Evolutionary conservation across 1,284 basidiomycete genomes (phyloP).

Genomic region (Hortiboletus rubellus): DNA sequence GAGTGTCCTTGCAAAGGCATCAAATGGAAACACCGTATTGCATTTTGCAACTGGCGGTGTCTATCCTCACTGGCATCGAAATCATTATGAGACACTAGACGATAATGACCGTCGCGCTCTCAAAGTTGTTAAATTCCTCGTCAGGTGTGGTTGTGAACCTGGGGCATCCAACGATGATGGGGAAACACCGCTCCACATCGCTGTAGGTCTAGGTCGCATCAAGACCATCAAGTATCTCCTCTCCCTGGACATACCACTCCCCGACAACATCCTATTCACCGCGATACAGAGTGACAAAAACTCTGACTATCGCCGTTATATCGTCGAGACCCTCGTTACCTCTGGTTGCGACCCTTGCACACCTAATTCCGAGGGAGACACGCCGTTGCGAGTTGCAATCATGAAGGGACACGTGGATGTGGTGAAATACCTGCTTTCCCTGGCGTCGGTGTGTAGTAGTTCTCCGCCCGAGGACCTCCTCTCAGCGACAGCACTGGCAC

Average conservation of each 20-base stretch:
- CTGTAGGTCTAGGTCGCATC: neutral
- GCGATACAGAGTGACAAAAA: neutral
- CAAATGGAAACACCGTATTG: neutral
- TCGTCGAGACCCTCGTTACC: neutral
- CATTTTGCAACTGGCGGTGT: neutral
- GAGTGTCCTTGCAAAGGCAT: neutral
- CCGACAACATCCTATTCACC: neutral
- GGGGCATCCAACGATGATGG: neutral
- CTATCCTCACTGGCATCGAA: neutral
- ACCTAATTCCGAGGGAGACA: neutral
- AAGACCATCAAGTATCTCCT: neutral
- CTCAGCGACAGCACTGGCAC: no score
- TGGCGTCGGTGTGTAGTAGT: no score
- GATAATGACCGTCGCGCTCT: neutral
- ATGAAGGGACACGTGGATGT: neutral
- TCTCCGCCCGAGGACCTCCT: no score
- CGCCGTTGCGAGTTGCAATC: neutral
- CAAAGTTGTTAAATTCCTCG: neutral
- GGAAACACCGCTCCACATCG: neutral
- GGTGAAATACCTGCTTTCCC: conserved; percentile 1
- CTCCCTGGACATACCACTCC: neutral
- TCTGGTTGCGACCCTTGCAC: neutral
- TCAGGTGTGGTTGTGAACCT: neutral
- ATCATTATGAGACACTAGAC: no score
- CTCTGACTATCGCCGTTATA: neutral